phyloP scores from a whole-genome alignment of 305 asterid genomes.

The Fraxinus angustifolia region DNA sequence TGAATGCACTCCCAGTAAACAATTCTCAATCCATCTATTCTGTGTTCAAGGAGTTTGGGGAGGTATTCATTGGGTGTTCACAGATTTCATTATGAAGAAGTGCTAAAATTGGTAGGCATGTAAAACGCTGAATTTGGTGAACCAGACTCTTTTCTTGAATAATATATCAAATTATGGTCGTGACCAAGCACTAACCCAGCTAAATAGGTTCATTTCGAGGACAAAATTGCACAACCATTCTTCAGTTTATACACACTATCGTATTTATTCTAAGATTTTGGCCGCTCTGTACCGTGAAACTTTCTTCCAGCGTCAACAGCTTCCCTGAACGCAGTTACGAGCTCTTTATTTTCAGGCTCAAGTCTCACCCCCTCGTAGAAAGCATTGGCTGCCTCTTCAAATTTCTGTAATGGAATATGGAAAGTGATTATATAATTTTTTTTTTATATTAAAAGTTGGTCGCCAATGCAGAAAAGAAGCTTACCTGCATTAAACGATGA shows the following conservation, averaged over 20 bases:
- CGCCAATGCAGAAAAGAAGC: neutral
- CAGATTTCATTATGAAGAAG: neutral
- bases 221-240: neutral
- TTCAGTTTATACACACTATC: neutral
- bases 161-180: neutral
- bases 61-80: neutral
- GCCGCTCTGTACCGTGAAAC: constrained; percentile 35
- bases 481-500: constrained; percentile 68
- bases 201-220: neutral
- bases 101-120: neutral
- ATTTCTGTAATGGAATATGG: constrained; percentile 46
- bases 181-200: neutral
- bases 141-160: neutral
- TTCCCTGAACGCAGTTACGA: constrained; percentile 93
- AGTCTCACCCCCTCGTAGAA: constrained; percentile 84
- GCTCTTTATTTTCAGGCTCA: constrained; percentile 83
- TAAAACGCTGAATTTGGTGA: neutral
- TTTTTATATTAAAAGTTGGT: neutral
- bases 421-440: neutral
- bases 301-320: constrained; percentile 86
- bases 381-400: constrained; percentile 92
- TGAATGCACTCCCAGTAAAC: neutral
- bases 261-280: constrained; percentile 25
- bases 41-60: neutral
- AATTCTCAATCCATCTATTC: neutral